Evolutionary conservation across 805 yeast species (phyloP).

Genomic region (Jamesozyma spencerorum): DNA sequence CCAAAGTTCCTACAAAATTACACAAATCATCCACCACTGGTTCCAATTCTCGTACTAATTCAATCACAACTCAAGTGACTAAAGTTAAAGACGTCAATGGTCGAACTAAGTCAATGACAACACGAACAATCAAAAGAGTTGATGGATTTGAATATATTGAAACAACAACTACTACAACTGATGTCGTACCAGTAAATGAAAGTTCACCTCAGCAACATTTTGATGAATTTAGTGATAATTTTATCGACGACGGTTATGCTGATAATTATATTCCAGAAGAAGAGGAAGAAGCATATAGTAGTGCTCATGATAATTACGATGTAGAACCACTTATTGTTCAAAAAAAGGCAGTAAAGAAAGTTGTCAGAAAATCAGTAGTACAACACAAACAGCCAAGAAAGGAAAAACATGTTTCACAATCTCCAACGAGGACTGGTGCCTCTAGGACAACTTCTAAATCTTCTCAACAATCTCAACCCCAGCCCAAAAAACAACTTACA

Average conservation of each 20-base stretch:
- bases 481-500: slow-evolving; percentile 11
- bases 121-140: slow-evolving; percentile 40
- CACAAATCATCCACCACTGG: not conserved
- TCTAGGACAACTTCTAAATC: not conserved
- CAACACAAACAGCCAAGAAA: too few relatives aligned
- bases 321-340: not conserved
- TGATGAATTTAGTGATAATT: slow-evolving; percentile 25
- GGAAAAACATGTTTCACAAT: not conserved
- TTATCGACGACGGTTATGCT: slow-evolving; percentile 19
- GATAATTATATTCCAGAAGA: slow-evolving; percentile 14
- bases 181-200: slow-evolving; percentile 7
- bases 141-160: slow-evolving; percentile 42
- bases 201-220: slow-evolving; percentile 18
- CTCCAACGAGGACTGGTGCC: not conserved
- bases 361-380: not conserved
- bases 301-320: not conserved
- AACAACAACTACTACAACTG: slow-evolving; percentile 36
- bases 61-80: slow-evolving; percentile 40
- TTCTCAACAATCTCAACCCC: not conserved
- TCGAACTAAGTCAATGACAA: slow-evolving; percentile 46
- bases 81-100: slow-evolving; percentile 43
- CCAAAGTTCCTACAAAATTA: slow-evolving; percentile 1
- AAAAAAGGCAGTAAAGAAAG: not conserved
- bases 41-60: slow-evolving; percentile 21
- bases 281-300: not conserved